Conservation (phyloP, 768 basidiomycete species). For the Phallus indusiatus region DNA sequence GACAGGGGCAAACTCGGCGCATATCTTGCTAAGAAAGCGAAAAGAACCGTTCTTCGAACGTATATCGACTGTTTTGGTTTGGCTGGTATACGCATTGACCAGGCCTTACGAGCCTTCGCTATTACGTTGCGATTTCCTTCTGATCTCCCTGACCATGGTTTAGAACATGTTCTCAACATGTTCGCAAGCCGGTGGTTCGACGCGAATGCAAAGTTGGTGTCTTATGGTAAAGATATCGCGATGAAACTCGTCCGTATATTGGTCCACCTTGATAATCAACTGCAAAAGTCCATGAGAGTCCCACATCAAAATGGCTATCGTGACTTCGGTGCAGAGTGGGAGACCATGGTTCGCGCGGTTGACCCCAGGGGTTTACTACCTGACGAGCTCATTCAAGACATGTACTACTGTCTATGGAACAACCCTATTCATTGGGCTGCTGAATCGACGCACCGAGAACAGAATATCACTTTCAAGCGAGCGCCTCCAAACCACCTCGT, state of each 20-base stretch:
- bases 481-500: slow-evolving; percentile 71
- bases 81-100: slow-evolving; percentile 72
- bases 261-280: slow-evolving; percentile 79
- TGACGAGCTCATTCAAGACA: slow-evolving; percentile 65
- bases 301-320: slow-evolving; percentile 47
- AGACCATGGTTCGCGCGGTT: slow-evolving; percentile 46
- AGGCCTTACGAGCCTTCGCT: slow-evolving; percentile 82
- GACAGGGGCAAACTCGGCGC: slow-evolving; percentile 78
- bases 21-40: slow-evolving; percentile 67
- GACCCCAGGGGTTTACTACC: slow-evolving; percentile 64
- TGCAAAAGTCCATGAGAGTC: slow-evolving; percentile 67
- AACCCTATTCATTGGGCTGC: slow-evolving; percentile 10
- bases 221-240: slow-evolving; percentile 77
- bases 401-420: slow-evolving; percentile 67
- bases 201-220: slow-evolving; percentile 67
- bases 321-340: slow-evolving; percentile 65
- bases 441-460: not conserved
- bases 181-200: slow-evolving; percentile 90
- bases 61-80: slow-evolving; percentile 89
- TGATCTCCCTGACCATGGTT: slow-evolving; percentile 26
- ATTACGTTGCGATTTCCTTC: slow-evolving; percentile 65
- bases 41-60: slow-evolving; percentile 66
- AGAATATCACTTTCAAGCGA: slow-evolving; percentile 58
- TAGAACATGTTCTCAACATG: slow-evolving; percentile 70
- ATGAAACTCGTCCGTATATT: slow-evolving; percentile 69